A percentile compares a stretch with the other conserved stretches of the same genome.
These are phyloP conservation scores for Pyrus betulifolia DNA, from an alignment of 306 rosid genomes.

Conservation along the genomic window DNA sequence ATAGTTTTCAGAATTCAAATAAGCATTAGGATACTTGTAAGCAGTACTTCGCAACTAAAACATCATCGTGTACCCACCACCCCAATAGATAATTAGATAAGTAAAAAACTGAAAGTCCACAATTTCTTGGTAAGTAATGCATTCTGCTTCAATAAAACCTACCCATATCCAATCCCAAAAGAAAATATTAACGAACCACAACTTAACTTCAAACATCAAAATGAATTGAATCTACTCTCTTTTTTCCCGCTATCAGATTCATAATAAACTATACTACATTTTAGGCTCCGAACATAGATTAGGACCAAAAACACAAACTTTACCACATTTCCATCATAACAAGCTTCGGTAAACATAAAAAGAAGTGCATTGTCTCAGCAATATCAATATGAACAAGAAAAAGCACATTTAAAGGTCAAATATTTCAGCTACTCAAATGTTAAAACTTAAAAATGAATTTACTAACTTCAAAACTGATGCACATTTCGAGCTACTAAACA, in stretches of 20 bases:
- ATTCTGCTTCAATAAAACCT: neutral
- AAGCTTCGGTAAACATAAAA: neutral
- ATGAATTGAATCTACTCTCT: neutral
- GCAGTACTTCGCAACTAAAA: neutral
- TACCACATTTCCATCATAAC: neutral
- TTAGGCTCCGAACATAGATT: neutral
- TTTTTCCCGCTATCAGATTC: neutral
- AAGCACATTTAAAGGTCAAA: neutral
- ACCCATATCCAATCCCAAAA: neutral
- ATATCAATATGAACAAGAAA: neutral
- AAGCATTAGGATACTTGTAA: neutral
- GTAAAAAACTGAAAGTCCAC: neutral
- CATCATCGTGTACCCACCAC: neutral
- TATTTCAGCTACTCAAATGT: neutral
- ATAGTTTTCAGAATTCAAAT: neutral
- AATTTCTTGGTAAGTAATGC: neutral
- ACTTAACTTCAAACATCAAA: neutral
- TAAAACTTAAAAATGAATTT: neutral
- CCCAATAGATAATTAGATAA: neutral
- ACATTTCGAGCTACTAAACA: neutral
- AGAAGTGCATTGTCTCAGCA: neutral
- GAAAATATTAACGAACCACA: neutral
- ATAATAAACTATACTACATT: neutral
- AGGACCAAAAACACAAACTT: neutral
- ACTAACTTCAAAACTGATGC: neutral